phyloP scores from a whole-genome alignment of 2,329 filamentous ascomycete species.

The Phaeosphaeriaceae sp. region DNA sequence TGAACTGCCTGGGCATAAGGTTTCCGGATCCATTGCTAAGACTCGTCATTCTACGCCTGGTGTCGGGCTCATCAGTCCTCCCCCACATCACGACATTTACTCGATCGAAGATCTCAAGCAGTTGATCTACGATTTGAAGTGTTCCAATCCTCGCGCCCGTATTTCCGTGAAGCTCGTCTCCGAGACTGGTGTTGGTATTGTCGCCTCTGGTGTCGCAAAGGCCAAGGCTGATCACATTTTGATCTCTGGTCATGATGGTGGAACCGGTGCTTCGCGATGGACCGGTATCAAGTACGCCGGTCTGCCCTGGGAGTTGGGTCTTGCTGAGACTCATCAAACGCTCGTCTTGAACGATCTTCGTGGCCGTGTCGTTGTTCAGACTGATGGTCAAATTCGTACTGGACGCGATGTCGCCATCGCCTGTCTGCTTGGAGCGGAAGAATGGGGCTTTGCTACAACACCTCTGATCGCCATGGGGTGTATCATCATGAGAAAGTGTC shows the following conservation, averaged over 20 bases:
- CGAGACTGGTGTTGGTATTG: conserved; percentile 95
- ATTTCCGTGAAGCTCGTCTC: conserved; percentile 98
- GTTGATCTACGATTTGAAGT: conserved; percentile 96
- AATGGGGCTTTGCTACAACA: conserved; percentile 95
- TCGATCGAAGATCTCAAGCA: conserved; percentile 98
- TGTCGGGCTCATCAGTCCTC: conserved; percentile 93
- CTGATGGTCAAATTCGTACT: conserved; percentile 91
- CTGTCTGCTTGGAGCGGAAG: conserved; percentile 94
- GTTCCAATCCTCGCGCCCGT: conserved; percentile 87
- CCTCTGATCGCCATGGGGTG: conserved; percentile 97
- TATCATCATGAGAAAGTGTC: conserved; percentile 87
- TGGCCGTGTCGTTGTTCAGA: conserved; percentile 94
- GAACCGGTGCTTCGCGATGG: conserved; percentile 95
- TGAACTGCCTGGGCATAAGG: conserved; percentile 96
- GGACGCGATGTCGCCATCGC: conserved; percentile 94
- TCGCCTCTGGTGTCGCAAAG: conserved; percentile 96
- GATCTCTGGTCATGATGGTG: conserved; percentile 96
- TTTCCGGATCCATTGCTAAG: conserved; percentile 89
- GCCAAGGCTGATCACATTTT: conserved; percentile 96
- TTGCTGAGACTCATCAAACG: conserved; percentile 96
- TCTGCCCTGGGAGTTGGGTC: conserved; percentile 94
- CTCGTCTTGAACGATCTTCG: conserved; percentile 93
- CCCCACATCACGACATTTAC: conserved; percentile 98
- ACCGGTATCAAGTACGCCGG: conserved; percentile 99
- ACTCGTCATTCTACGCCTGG: conserved; percentile 96